A percentile compares a stretch with the other conserved stretches of the same genome.
phyloP scores from a whole-genome alignment of 345 rosid species.

The Salix suchowensis region DNA sequence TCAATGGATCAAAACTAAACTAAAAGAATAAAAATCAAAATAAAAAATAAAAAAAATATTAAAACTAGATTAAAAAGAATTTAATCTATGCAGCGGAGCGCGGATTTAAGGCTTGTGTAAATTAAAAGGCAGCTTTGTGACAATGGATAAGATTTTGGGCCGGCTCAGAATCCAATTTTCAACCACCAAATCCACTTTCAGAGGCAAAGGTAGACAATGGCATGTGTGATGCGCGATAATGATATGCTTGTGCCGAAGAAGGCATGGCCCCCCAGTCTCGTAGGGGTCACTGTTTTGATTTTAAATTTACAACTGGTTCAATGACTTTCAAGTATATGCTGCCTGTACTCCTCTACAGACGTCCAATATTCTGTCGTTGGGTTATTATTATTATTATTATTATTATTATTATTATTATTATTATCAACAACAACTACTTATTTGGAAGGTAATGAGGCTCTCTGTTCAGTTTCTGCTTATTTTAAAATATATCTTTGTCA shows the following conservation, averaged over 20 bases:
- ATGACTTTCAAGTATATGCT: background rate
- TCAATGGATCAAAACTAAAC: no score
- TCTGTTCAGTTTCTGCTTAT: background rate
- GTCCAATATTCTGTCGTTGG: background rate
- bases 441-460: background rate
- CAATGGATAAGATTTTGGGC: background rate
- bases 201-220: background rate
- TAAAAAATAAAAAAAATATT: no score
- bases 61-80: no score
- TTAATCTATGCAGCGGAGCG: accelerated
- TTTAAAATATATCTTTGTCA: no score
- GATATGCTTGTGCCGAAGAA: background rate
- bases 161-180: background rate
- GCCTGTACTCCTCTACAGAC: background rate
- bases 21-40: no score
- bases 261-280: background rate
- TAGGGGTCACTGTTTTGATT: background rate
- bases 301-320: no score
- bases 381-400: no score
- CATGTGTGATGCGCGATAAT: background rate
- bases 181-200: background rate
- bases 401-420: no score
- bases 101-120: no score
- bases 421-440: no score
- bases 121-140: no score